Base-by-base conservation (phyloP, 768 basidiomycete species). In the Tulasnella sp. region DNA sequence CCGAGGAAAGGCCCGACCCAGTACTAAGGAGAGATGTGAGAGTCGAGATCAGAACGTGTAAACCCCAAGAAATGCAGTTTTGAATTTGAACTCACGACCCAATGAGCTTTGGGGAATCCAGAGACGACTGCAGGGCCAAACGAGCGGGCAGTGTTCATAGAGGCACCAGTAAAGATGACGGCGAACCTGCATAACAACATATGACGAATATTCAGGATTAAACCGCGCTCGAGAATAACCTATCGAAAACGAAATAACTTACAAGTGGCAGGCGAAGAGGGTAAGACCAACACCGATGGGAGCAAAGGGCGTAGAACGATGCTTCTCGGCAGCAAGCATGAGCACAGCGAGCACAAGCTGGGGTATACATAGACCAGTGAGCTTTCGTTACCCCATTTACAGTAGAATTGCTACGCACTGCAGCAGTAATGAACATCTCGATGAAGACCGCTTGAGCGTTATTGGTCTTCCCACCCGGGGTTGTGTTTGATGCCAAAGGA, bases 1-100 rank as follows among this genome's bases (percentile, higher is more conserved):
- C 71, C 71, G 13, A 72, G 64, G 15, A 68, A 69, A 4, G 70
- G 70, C 13, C 71, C 70, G 45, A 70, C 44, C 67, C 66, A 63
- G 32, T 63, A 63, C 61, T 62, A 29, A 9, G n/a, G 23, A 62
- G 63, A 49, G 19, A 19, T 17, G 44, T 8, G 44, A 45, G 3
- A 42, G 13, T 17, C 7, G 9, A 13, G n/a, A n/a, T n/a, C n/a
- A n/a, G n/a, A n/a, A n/a, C n/a, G n/a, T n/a, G n/a, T n/a, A n/a
- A n/a, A n/a, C n/a, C n/a, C n/a, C n/a, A n/a, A n/a, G n/a, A n/a
- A n/a, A n/a, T n/a, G n/a, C n/a, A n/a, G n/a, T n/a, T n/a, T n/a
- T n/a, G n/a, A n/a, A n/a, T n/a, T n/a, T 3, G 26, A 4, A 51
- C 58, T 21, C 38, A 60, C 58, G 8, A 60, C 41, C 58, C 58